Evolutionary conservation across 2,329 filamentous ascomycete species (phyloP), one percentile per base, ranked within the genome.

Genomic region (Leptographium wingfieldii): DNA sequence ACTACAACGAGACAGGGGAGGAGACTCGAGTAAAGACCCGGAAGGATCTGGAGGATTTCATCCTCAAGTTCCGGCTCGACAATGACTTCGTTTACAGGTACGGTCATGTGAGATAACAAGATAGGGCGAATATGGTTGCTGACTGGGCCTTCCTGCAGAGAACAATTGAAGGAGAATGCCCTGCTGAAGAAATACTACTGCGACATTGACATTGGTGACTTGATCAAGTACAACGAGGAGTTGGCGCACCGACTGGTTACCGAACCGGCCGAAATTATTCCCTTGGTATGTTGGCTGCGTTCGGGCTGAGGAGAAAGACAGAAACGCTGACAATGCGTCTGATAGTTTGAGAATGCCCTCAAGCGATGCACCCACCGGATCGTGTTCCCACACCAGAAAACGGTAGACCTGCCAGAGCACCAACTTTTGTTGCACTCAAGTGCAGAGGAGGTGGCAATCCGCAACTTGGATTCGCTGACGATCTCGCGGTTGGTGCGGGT

Each of bases 161-260:
- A 97, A 69, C 94, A 97, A 74, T 83, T 99, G 61, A 85, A 90
- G 68, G 91, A 97, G 70, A 99, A 99, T 76, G 91, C 94, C 9
- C 81, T 97, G 1, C 80, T 96, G 51, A 94, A 96, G 71, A 91
- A 92, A 68, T 97, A 91, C 76, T 96, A 87, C 73, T 96, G 94
- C 77, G 92, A 99, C 72, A 83, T 99, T 70, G 92, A 99, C 71
- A 90, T 99, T 67, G 90, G 88, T 63, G 92, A 99, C 71, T 77
- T 99, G 61, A 97, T 97, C 72, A 94, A 88, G 63, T 97, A 92
- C 75, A 94, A 95, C 69, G 92, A 97, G 73, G 91, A 96, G 72
- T 80, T 99, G 62, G 94, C 92, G 33, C 90, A 97, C 72, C 85
- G 86, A 69, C 79, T 99, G 63, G 88, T 87, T 25, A 94, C 88